Conservation (phyloP, 75 land plant species). For the Pseudotsuga menziesii region DNA sequence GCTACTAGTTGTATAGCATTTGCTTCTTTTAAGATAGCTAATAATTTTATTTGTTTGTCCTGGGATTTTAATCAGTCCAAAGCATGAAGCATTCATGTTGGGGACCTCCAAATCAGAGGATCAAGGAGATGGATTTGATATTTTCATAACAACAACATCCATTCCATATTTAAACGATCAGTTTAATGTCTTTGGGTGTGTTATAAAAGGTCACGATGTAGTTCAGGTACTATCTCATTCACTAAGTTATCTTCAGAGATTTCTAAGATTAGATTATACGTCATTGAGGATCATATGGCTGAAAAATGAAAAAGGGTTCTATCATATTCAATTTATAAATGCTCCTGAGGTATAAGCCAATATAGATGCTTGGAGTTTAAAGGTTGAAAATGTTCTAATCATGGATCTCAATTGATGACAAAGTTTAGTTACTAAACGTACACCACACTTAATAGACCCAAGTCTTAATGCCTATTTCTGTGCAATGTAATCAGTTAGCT, state of each 20-base stretch:
- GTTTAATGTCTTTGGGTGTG: conserved; percentile 80
- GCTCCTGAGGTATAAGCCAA: not conserved
- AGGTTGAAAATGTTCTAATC: too few relatives aligned
- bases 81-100: too few relatives aligned
- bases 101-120: conserved; percentile 69
- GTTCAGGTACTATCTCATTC: conserved; percentile 64
- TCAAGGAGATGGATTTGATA: conserved; percentile 58
- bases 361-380: too few relatives aligned
- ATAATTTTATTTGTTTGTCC: too few relatives aligned
- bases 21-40: too few relatives aligned
- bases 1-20: too few relatives aligned
- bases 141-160: conserved; percentile 90
- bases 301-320: not conserved
- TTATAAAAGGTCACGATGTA: conserved; percentile 84
- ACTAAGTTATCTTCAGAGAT: not conserved
- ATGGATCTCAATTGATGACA: too few relatives aligned
- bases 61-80: too few relatives aligned
- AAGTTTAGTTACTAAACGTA: too few relatives aligned
- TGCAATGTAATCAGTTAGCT: too few relatives aligned
- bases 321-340: not conserved
- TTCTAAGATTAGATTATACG: not conserved
- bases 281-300: not conserved
- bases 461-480: too few relatives aligned
- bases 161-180: conserved; percentile 85
- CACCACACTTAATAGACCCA: too few relatives aligned